Evolutionary conservation across 345 rosid genomes (phyloP), one percentile per base, ranked within the genome.

Genomic region (Acer saccharum): DNA sequence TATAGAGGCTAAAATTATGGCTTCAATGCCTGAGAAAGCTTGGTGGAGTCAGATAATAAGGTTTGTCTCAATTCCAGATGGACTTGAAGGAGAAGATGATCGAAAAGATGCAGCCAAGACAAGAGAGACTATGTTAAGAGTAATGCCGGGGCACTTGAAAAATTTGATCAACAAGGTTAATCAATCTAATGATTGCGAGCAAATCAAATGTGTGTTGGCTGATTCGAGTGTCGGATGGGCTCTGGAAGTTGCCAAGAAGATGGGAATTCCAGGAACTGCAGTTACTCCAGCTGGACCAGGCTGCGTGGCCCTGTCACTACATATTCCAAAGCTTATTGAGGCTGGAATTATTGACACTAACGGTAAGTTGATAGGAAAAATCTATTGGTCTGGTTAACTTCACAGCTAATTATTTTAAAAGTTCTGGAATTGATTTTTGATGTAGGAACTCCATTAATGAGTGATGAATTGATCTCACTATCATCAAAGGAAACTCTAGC

Each of bases 181-280:
- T n/a, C 0, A 62, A 20, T 68, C 70, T 3, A 66, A 50, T 35
- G 61, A 20, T 1, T 66, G 48, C 0, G 84, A 81, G 60, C 39
- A 58, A 63, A 80, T 85, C 76, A 57, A 66, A 4, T 87, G 86
- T 67, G 63, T 85, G 6, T 2, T 85, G 18, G 71, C 75, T 58
- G 87, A 87, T 76, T 20, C 5, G 23, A 27, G 43, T 1, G n/a
- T 76, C n/a, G 70, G 78, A n/a, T 83, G 84, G 88, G 84, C 81
- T 4, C 68, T 75, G 6, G 78, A 81, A 74, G 76, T 80, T 20
- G 80, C 88, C 5, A 58, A 76, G 57, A 71, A 52, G 44, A 12
- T 79, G 76, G 81, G 81, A 16, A 78, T 83, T 62, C 8, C 41
- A 20, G 14, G 62, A 14, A 83, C 76, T 25, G 65, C 67, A 0